Evolutionary conservation across 345 rosid species (phyloP).

Genomic region (Brassica rapa): DNA sequence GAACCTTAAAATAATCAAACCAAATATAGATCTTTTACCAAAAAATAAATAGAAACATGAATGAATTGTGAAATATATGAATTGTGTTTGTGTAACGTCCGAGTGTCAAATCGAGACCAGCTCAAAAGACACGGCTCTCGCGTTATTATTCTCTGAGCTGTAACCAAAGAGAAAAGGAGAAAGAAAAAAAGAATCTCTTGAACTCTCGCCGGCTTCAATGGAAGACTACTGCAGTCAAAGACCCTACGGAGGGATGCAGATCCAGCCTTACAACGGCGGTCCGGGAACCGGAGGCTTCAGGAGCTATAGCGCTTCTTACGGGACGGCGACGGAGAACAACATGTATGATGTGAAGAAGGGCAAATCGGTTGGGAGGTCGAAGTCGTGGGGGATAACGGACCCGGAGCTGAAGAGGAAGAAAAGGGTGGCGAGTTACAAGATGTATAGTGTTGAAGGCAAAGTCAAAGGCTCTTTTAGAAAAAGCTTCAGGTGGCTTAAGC

Average conservation of each 20-base stretch:
- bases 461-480: constrained; percentile 82
- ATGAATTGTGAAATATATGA: too few relatives aligned
- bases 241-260: constrained; percentile 59
- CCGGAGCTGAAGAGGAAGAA: constrained; percentile 93
- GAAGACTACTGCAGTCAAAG: constrained; percentile 63
- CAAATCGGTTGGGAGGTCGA: constrained; percentile 55
- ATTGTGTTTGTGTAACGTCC: neutral
- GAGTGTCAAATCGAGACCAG: constrained; percentile 31
- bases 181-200: neutral
- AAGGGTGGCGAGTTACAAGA: constrained; percentile 90
- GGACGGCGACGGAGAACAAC: constrained; percentile 43
- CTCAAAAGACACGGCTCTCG: constrained; percentile 34
- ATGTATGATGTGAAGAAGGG: constrained; percentile 54
- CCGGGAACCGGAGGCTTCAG: constrained; percentile 53
- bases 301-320: constrained; percentile 64
- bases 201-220: constrained; percentile 46
- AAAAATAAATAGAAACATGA: neutral
- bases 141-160: constrained; percentile 35
- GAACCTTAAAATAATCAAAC: constrained; percentile 12
- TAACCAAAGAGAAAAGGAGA: neutral
- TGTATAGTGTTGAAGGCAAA: constrained; percentile 81
- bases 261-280: constrained; percentile 56
- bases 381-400: constrained; percentile 59
- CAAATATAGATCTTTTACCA: constrained; percentile 2
- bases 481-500: constrained; percentile 90